Evolutionary conservation across 2,329 filamentous ascomycete species (phyloP).

Genomic region (Penicillium sp.): DNA sequence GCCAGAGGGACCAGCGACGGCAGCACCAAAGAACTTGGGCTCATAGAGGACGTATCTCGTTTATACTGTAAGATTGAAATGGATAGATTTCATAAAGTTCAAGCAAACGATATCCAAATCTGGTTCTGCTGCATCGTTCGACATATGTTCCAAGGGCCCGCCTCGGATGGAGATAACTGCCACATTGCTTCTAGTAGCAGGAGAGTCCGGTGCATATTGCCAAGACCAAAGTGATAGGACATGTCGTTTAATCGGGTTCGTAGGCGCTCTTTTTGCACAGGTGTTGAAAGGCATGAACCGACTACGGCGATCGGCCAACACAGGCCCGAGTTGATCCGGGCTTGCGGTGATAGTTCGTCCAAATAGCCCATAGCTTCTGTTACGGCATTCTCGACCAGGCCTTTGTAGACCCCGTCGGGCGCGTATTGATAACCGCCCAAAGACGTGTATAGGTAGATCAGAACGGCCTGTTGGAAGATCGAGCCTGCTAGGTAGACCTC

Average conservation of each 20-base stretch:
- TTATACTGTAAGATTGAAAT: constrained; percentile 9
- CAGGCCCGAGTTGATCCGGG: constrained; percentile 34
- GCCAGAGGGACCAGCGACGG: constrained; percentile 54
- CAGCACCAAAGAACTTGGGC: constrained; percentile 49
- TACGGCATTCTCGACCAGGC: constrained; percentile 23
- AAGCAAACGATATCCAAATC: constrained; percentile 51
- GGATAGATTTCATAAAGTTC: constrained; percentile 7
- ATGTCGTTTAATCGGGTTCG: constrained; percentile 27
- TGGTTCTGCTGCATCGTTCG: constrained; percentile 46
- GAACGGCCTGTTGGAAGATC: constrained; percentile 46
- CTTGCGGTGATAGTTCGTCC: constrained; percentile 21
- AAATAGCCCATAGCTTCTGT: constrained; percentile 28
- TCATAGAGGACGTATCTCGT: constrained; percentile 6
- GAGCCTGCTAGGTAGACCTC: constrained; percentile 42
- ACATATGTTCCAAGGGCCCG: constrained; percentile 45
- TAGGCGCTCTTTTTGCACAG: constrained; percentile 25
- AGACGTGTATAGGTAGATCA: constrained; percentile 42
- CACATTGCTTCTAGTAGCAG: constrained; percentile 44
- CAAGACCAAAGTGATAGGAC: constrained; percentile 39
- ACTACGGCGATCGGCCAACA: constrained; percentile 33
- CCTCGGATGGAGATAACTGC: constrained; percentile 31
- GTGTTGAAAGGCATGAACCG: constrained; percentile 24
- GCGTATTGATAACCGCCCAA: constrained; percentile 24
- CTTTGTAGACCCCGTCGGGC: constrained; percentile 26
- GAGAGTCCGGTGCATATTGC: constrained; percentile 46